Evolutionary conservation across 2,329 filamentous ascomycete genomes (phyloP), one percentile per base, ranked within the genome.

Genomic region (Cercospora sp.): DNA sequence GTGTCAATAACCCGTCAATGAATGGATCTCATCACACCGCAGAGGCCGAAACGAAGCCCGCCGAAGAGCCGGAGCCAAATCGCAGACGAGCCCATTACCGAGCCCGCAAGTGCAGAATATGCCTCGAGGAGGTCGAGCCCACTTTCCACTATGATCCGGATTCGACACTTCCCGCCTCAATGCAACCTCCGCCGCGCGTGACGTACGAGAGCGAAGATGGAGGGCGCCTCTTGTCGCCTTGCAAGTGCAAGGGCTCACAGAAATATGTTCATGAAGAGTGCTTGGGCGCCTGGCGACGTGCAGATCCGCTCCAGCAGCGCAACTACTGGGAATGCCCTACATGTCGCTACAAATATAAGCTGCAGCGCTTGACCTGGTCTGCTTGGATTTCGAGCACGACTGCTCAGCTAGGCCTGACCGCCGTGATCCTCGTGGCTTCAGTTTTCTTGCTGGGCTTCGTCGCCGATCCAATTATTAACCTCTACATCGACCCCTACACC

Each of bases 231-330:
- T 87, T 98, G 74, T 91, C 91, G 64, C 95, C 95, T 40, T 99
- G 95, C 84, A 89, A 90, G 81, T 99, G 95, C 85, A 96, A 92
- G 82, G 95, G 95, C 63, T 92, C 91, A 45, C 92, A 94, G 74
- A 92, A 92, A 81, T 97, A 97, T 80, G 93, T 98, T 26, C 95
- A 99, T 79, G 93, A 97, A 80, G 91, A 89, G 32, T 99, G 95
- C 77, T 84, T 99, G 60, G 88, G 91, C 75, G 85, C 87, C 10
- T 98, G 94, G 93, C 88, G 95, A 73, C 86, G 90, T 70, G 86
- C 91, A 53, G 88, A 93, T 76, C 90, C 91, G 0, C 76, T 85
- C 49, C 86, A 87, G 51, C 82, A 81, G 66, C 86, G 91, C 66
- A 93, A 94, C 74, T 96, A 89, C 78, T 97, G 90, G 88, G 87